Evolutionary conservation across 768 basidiomycete species (phyloP).

Genomic region (Leccinum imitatum): DNA sequence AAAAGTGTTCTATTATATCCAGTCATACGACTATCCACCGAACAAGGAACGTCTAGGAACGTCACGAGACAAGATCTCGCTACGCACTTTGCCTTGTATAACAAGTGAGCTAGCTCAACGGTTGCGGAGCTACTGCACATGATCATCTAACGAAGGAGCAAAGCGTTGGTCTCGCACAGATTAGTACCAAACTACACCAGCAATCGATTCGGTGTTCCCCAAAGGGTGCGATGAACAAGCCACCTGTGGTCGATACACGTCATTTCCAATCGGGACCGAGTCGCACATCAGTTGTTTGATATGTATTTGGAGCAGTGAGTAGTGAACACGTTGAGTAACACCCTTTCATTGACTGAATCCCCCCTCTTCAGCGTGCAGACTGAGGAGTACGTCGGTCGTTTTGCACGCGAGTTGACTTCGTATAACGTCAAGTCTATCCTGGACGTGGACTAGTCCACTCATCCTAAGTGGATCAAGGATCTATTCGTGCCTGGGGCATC

Average conservation of each 20-base stretch:
- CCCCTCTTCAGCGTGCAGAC: conserved; percentile 41
- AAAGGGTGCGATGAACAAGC: conserved; percentile 54
- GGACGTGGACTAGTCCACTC: conserved; percentile 41
- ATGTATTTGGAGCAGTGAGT: conserved; percentile 67
- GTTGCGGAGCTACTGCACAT: background rate
- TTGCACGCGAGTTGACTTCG: conserved; percentile 41
- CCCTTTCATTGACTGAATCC: background rate
- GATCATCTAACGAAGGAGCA: background rate
- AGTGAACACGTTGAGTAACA: conserved; percentile 32
- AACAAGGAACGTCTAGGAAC: conserved; percentile 51
- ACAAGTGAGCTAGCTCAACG: conserved; percentile 42
- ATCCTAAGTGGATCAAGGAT: conserved; percentile 33
- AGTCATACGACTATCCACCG: conserved; percentile 70
- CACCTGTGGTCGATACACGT: conserved; percentile 58
- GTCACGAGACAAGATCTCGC: conserved; percentile 58
- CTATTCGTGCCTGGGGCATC: conserved; percentile 30
- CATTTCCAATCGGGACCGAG: conserved; percentile 64
- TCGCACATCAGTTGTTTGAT: conserved; percentile 67
- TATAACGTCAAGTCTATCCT: conserved; percentile 43
- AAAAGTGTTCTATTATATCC: background rate
- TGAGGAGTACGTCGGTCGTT: conserved; percentile 47
- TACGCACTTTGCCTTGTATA: conserved; percentile 64
- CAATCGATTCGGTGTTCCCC: conserved; percentile 59
- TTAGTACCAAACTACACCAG: conserved; percentile 54
- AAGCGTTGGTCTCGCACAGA: conserved; percentile 57